Conservation (phyloP, 495 filamentous ascomycete species). For the Hypoxylon rickii region DNA sequence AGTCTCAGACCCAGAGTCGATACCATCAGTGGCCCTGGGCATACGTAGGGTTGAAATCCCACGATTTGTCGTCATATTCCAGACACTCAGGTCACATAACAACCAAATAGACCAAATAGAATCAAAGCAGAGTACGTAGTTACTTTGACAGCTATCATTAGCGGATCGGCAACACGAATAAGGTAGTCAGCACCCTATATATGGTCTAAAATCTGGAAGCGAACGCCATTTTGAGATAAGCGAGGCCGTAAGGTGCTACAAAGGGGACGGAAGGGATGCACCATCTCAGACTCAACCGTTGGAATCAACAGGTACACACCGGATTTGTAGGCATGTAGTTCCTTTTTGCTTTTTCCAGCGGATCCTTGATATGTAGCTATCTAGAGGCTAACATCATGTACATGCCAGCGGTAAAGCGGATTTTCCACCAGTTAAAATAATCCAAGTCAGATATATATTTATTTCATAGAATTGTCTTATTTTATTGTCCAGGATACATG, state of each 20-base stretch:
- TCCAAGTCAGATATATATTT: conserved; percentile 1
- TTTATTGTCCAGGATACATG: too few species aligned
- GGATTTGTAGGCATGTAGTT: conserved; percentile 15
- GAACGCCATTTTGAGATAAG: conserved; percentile 32
- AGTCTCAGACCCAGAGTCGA: too few species aligned
- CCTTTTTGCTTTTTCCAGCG: conserved; percentile 1
- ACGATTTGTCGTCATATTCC: background rate
- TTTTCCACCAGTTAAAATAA: conserved; percentile 1
- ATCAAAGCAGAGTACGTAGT: too few species aligned
- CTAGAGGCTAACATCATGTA: too few species aligned
- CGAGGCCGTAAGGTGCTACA: conserved; percentile 5
- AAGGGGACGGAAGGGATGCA: background rate
- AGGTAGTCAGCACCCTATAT: background rate
- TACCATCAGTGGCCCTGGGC: too few species aligned
- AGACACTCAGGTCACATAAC: too few species aligned
- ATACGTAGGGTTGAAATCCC: too few species aligned
- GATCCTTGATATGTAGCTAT: too few species aligned
- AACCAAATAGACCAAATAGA: too few species aligned
- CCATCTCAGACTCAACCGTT: conserved; percentile 8
- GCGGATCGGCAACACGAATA: background rate
- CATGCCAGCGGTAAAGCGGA: background rate
- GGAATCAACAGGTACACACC: too few species aligned
- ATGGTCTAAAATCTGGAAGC: conserved; percentile 8
- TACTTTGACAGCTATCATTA: background rate
- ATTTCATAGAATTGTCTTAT: too few species aligned